A percentile compares a stretch with the other conserved stretches of the same genome.
phyloP scores from a whole-genome alignment of 2,329 filamentous ascomycete species.

The Penicillium freii region DNA sequence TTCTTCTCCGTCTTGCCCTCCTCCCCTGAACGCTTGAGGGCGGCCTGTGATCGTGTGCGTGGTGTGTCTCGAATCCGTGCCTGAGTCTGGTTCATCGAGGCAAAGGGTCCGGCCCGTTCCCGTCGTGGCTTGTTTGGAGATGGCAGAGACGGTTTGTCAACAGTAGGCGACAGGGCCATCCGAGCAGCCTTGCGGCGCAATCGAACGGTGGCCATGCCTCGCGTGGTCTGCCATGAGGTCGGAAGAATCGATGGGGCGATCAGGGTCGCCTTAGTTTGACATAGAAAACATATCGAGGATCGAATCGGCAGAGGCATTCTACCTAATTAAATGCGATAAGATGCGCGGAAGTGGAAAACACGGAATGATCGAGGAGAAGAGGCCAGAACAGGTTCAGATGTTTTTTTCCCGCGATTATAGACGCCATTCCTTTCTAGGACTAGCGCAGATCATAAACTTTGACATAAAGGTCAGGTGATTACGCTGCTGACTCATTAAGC shows the following conservation, averaged over 20 bases:
- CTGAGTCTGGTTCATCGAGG: slow-evolving; percentile 57
- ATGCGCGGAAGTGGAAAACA: background rate
- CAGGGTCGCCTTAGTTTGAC: slow-evolving; percentile 28
- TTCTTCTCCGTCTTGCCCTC: slow-evolving; percentile 42
- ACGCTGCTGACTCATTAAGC: background rate
- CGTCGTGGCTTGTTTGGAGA: slow-evolving; percentile 38
- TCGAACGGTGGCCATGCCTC: slow-evolving; percentile 33
- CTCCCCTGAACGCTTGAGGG: slow-evolving; percentile 44
- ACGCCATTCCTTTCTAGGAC: background rate
- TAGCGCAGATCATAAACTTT: slow-evolving; percentile 7
- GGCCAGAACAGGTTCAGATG: slow-evolving; percentile 10
- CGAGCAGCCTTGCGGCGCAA: slow-evolving; percentile 37
- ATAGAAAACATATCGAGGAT: slow-evolving; percentile 35
- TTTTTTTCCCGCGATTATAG: slow-evolving; percentile 9
- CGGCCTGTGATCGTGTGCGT: slow-evolving; percentile 38
- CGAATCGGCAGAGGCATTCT: slow-evolving; percentile 32
- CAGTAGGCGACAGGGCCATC: slow-evolving; percentile 39
- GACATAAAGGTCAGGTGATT: background rate
- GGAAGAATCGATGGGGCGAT: slow-evolving; percentile 13
- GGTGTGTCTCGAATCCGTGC: slow-evolving; percentile 47
- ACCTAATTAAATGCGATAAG: slow-evolving; percentile 20
- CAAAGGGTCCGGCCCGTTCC: slow-evolving; percentile 55
- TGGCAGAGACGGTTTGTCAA: slow-evolving; percentile 25
- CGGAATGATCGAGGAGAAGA: background rate
- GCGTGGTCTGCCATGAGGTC: slow-evolving; percentile 31